Conservation (phyloP, 495 filamentous ascomycete species). For the Sordaria brevicollis region DNA sequence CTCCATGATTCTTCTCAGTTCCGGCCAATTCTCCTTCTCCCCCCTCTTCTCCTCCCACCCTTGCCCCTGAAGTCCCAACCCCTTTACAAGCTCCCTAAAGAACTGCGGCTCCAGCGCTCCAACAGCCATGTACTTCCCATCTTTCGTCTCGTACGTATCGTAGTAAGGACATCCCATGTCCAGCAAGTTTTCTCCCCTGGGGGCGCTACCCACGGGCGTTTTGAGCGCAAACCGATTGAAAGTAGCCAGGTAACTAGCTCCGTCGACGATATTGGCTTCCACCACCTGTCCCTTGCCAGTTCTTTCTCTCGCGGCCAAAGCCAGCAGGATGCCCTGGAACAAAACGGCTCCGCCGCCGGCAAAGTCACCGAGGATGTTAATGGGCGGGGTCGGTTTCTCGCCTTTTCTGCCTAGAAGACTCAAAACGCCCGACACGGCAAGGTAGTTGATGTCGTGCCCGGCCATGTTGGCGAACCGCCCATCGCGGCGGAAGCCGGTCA, state of each 20-base stretch:
- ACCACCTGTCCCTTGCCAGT: conserved; percentile 76
- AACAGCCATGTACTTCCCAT: conserved; percentile 78
- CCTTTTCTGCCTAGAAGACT: conserved; percentile 59
- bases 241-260: conserved; percentile 62
- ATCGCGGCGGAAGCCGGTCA: conserved; percentile 83
- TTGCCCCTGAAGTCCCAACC: conserved; percentile 45
- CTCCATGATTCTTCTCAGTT: conserved; percentile 49
- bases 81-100: conserved; percentile 54
- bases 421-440: conserved; percentile 76
- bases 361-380: conserved; percentile 82
- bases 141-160: conserved; percentile 74
- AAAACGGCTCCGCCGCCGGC: conserved; percentile 79
- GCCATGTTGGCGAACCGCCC: conserved; percentile 81
- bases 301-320: conserved; percentile 40
- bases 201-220: conserved; percentile 45
- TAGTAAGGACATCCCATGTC: conserved; percentile 85
- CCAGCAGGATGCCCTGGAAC: conserved; percentile 59
- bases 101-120: conserved; percentile 86
- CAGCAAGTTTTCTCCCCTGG: conserved; percentile 65
- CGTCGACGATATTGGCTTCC: conserved; percentile 95
- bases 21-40: conserved; percentile 55
- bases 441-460: conserved; percentile 97
- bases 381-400: conserved; percentile 65
- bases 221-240: conserved; percentile 59
- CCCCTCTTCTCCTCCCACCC: conserved; percentile 43